Evolutionary conservation across 164 flowering plant genomes (phyloP), one percentile per base, ranked within the genome.

Genomic region (Cinnamomum chago): DNA sequence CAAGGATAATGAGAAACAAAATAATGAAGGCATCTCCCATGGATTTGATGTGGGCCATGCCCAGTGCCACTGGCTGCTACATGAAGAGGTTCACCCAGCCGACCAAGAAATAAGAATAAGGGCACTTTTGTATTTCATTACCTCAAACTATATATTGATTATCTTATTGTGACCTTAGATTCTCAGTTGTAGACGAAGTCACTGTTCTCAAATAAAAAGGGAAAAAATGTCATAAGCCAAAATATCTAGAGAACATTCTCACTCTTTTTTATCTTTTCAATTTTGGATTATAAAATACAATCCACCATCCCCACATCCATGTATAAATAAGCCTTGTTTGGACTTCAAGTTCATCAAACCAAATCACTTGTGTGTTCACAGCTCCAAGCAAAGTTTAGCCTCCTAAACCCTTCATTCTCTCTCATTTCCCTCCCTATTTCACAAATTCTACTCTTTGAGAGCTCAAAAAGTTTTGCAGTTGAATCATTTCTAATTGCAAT

Each of bases 261-360:
- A 4, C 35, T 30, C 5, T 30, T 28, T 30, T 30, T 30, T 30
- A 30, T 4, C 35, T 30, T 30, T 30, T 30, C 35, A 30, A 22
- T 64, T 12, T 64, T 64, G 12, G 28, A 23, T 7, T 64, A 65
- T 65, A 70, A 17, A 66, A 74, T 66, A 73, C 50, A 40, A 11
- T 50, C 77, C 74, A 70, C 72, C 75, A 78, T n/a, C 73, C 73
- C 79, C 66, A 51, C 70, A 4, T 20, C 17, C 72, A 28, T 72
- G 60, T 74, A 78, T 70, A 70, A 73, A 78, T 69, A 71, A 62
- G 58, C 66, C 33, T 58, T 55, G 18, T 47, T 50, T 40, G 9
- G 51, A 28, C 25, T 55, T 27, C 70, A 71, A 23, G 28, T 50
- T 67, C 77, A 74, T 78, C 72, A 67, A 66, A 74, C 64, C 68